Conservation (phyloP, 345 rosid genomes). For the Syzygium grande region DNA sequence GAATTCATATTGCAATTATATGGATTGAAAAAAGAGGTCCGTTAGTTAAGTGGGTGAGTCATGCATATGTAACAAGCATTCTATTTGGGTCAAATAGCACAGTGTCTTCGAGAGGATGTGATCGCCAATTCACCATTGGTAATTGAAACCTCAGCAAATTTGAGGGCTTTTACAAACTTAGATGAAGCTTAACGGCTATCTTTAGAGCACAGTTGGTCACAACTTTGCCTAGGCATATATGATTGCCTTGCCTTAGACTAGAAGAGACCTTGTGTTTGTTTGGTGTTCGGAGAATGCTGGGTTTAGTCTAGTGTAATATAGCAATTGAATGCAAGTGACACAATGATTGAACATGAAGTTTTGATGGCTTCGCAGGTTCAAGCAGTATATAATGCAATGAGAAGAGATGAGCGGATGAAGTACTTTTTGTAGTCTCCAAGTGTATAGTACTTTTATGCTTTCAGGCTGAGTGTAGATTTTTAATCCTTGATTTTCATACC, state of each 20-base stretch:
- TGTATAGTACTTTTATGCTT: neutral
- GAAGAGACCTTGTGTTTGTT: neutral
- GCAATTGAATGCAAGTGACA: neutral
- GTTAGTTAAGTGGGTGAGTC: neutral
- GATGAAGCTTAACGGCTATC: neutral
- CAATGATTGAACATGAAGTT: neutral
- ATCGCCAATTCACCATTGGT: neutral
- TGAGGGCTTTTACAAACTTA: neutral
- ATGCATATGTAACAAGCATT: neutral
- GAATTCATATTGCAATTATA: neutral
- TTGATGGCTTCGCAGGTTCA: neutral
- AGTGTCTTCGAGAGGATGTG: neutral
- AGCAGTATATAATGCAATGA: slow-evolving; percentile 11
- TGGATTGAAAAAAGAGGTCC: neutral
- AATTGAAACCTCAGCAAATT: neutral
- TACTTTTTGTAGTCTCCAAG: neutral
- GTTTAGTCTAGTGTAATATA: neutral
- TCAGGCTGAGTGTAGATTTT: neutral
- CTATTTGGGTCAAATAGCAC: neutral
- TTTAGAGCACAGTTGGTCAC: neutral
- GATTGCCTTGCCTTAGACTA: neutral
- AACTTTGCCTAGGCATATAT: neutral
- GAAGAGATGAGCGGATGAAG: slow-evolving; percentile 11
- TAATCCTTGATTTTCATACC: neutral
- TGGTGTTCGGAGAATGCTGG: neutral